phyloP scores from a whole-genome alignment of 176 grass and related monocot species.

The Chloris gayana region DNA sequence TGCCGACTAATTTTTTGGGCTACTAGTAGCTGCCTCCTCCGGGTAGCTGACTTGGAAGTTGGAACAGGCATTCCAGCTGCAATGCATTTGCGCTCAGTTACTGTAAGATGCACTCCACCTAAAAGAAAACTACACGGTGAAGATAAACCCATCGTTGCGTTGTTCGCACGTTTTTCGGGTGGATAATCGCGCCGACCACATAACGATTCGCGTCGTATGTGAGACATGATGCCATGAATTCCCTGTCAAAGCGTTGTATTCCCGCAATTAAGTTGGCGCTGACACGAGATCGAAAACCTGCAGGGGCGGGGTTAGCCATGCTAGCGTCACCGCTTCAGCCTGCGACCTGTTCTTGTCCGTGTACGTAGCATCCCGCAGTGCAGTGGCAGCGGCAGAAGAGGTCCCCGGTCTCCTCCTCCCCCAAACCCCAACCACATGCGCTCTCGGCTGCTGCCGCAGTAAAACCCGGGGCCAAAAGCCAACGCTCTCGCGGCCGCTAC shows the following conservation, averaged over 20 bases:
- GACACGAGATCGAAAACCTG: neutral
- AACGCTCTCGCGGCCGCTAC: constrained; percentile 13
- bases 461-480: constrained; percentile 21
- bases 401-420: neutral
- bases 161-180: neutral
- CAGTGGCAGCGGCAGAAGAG: constrained; percentile 7
- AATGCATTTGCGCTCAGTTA: neutral
- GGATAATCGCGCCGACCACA: neutral
- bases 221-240: neutral
- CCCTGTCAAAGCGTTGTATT: neutral
- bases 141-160: neutral
- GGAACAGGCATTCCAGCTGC: neutral
- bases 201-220: neutral
- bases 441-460: neutral
- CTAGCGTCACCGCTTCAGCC: neutral
- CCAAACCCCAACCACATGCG: constrained; percentile 30
- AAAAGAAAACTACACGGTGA: neutral
- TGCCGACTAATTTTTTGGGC: neutral
- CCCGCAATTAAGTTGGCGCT: constrained; percentile 21
- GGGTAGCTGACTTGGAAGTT: neutral
- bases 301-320: neutral
- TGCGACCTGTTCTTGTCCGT: neutral
- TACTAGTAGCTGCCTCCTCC: neutral
- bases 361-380: neutral
- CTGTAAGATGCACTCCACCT: neutral